phyloP scores from a whole-genome alignment of 805 yeast genomes.

The Hermanozyma aechmeae region DNA sequence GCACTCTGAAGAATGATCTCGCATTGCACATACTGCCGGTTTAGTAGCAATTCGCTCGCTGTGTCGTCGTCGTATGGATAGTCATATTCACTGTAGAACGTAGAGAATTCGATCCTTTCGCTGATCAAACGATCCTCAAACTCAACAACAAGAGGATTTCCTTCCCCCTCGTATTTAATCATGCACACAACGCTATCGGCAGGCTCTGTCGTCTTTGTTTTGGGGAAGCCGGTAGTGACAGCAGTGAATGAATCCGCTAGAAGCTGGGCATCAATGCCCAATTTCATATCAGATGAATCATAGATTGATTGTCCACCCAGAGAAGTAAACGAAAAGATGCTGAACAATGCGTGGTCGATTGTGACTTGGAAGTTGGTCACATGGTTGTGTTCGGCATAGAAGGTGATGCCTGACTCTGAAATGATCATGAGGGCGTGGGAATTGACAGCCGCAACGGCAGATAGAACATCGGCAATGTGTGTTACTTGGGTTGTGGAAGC shows the following conservation, averaged over 20 bases:
- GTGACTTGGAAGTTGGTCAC: constrained; percentile 23
- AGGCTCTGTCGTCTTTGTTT: constrained; percentile 1
- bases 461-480: constrained; percentile 29
- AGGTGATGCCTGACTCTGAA: constrained; percentile 19
- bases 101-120: constrained; percentile 32
- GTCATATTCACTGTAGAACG: constrained; percentile 22
- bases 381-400: constrained; percentile 29
- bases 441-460: constrained; percentile 21
- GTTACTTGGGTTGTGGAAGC: constrained; percentile 29
- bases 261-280: constrained; percentile 29
- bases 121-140: constrained; percentile 32
- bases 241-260: constrained; percentile 25
- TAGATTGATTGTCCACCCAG: no score
- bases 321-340: constrained; percentile 15
- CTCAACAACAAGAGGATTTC: constrained; percentile 28
- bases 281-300: constrained; percentile 8
- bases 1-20: constrained; percentile 32
- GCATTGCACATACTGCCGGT: constrained; percentile 20
- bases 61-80: constrained; percentile 15
- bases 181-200: constrained; percentile 22
- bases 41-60: constrained; percentile 12
- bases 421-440: constrained; percentile 27
- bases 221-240: constrained; percentile 13
- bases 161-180: constrained; percentile 29
- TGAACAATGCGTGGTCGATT: constrained; percentile 29